Evolutionary conservation across 2,329 filamentous ascomycete species (phyloP).

Genomic region (Ophiosphaerella narmari): DNA sequence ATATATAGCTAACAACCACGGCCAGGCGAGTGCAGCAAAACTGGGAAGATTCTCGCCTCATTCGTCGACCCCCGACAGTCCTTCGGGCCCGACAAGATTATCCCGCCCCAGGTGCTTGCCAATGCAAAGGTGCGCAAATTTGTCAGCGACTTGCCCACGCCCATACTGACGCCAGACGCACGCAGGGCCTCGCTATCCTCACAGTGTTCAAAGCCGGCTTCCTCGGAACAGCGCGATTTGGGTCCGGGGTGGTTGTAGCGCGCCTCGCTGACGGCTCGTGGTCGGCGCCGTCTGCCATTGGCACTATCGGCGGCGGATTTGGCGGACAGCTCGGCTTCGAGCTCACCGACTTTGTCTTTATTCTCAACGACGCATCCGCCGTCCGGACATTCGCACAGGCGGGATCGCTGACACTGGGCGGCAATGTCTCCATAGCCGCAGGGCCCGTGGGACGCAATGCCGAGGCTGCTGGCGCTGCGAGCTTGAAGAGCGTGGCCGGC

Average conservation of each 20-base stretch:
- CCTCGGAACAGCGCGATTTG: slow-evolving; percentile 79
- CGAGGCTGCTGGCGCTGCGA: slow-evolving; percentile 92
- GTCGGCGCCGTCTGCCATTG: slow-evolving; percentile 82
- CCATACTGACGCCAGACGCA: slow-evolving; percentile 7
- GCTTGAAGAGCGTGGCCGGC: slow-evolving; percentile 83
- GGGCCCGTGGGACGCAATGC: slow-evolving; percentile 93
- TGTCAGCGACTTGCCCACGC: not conserved
- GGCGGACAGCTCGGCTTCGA: slow-evolving; percentile 88
- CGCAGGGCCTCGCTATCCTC: slow-evolving; percentile 76
- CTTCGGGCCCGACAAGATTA: slow-evolving; percentile 96
- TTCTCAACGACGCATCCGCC: slow-evolving; percentile 87
- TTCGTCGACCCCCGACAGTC: slow-evolving; percentile 93
- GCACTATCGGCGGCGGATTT: slow-evolving; percentile 79
- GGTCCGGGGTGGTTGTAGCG: slow-evolving; percentile 80
- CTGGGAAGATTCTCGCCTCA: slow-evolving; percentile 90
- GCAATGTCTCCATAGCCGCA: slow-evolving; percentile 94
- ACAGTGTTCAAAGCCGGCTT: slow-evolving; percentile 88
- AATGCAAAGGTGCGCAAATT: slow-evolving; percentile 75
- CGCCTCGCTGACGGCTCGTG: slow-evolving; percentile 76
- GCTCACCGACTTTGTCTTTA: slow-evolving; percentile 95
- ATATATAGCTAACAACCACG: slow-evolving; percentile 6
- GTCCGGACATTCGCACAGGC: slow-evolving; percentile 94
- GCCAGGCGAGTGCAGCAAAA: slow-evolving; percentile 95
- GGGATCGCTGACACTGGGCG: slow-evolving; percentile 88
- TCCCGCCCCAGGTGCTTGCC: slow-evolving; percentile 85